Conservation (phyloP, 2,329 filamentous ascomycete genomes). For the Tolypocladium inflatum region DNA sequence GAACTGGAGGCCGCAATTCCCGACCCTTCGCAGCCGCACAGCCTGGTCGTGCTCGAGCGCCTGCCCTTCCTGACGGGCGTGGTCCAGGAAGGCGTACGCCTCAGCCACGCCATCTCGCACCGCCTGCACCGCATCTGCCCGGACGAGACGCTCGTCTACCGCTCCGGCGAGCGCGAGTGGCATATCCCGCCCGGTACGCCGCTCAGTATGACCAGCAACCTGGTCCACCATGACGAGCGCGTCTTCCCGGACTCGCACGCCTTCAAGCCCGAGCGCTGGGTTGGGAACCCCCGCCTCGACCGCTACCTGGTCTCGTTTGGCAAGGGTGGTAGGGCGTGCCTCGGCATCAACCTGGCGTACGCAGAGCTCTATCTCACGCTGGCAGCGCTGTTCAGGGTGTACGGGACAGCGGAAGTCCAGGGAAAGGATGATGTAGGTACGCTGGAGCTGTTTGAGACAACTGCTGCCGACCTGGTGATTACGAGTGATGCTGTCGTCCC, state of each 20-base stretch:
- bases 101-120: slow-evolving; percentile 25
- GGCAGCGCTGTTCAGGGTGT: too few species aligned
- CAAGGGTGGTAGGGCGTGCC: too few species aligned
- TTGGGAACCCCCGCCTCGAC: background rate
- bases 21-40: slow-evolving; percentile 4
- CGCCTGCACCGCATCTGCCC: slow-evolving; percentile 16
- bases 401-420: too few species aligned
- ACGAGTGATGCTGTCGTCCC: too few species aligned
- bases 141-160: slow-evolving; percentile 15
- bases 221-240: slow-evolving; percentile 12
- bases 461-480: too few species aligned
- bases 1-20: slow-evolving; percentile 18
- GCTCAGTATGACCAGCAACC: slow-evolving; percentile 25
- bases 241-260: slow-evolving; percentile 11
- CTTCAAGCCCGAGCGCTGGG: slow-evolving; percentile 19
- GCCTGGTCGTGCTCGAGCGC: slow-evolving; percentile 15
- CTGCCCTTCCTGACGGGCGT: slow-evolving; percentile 27
- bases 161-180: slow-evolving; percentile 8
- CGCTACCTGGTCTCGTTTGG: too few species aligned
- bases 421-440: too few species aligned
- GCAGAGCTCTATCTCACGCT: too few species aligned
- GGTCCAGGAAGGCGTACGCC: slow-evolving; percentile 26
- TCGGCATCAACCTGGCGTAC: too few species aligned
- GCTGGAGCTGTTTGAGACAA: too few species aligned
- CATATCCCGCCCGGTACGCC: slow-evolving; percentile 18